phyloP scores from a whole-genome alignment of 306 rosid species.

The Parietaria judaica region DNA sequence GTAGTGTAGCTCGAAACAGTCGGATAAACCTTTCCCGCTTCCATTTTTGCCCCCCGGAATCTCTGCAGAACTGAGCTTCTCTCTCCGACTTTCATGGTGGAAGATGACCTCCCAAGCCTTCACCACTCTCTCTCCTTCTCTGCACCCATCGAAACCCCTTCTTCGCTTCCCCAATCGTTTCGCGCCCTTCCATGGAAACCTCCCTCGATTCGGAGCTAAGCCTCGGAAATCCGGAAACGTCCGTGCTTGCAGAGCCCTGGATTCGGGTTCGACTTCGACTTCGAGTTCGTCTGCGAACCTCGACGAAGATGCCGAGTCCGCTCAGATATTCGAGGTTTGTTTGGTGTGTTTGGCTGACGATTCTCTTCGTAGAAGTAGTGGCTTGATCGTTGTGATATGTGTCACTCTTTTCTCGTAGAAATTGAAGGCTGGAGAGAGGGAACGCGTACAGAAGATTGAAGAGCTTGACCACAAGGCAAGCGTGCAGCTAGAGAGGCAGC shows the following conservation, averaged over 20 bases:
- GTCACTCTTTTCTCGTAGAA: conserved; percentile 38
- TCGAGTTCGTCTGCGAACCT: conserved; percentile 14
- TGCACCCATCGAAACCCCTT: conserved; percentile 31
- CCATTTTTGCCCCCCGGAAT: too few relatives aligned
- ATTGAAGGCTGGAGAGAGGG: conserved; percentile 69
- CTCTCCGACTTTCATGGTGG: conserved; percentile 6
- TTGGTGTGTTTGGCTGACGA: too few relatives aligned
- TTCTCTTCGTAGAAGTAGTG: neutral
- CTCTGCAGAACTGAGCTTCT: too few relatives aligned
- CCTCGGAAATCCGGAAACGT: conserved; percentile 24
- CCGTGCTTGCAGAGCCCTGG: conserved; percentile 24
- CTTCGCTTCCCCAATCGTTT: conserved; percentile 22
- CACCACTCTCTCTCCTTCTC: conserved; percentile 4
- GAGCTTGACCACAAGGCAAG: conserved; percentile 72
- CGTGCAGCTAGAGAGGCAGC: conserved; percentile 90
- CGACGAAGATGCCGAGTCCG: conserved; percentile 53
- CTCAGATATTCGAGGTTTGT: conserved; percentile 68
- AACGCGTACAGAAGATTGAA: conserved; percentile 64
- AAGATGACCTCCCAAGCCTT: conserved; percentile 43
- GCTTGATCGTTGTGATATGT: neutral
- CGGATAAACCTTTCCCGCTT: too few relatives aligned
- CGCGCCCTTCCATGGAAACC: conserved; percentile 11
- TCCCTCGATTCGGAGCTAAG: conserved; percentile 21
- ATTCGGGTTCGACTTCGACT: conserved; percentile 32
- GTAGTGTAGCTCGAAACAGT: too few relatives aligned